Conservation (phyloP, 176 grass and related monocot genomes). For the Avena eriantha region DNA sequence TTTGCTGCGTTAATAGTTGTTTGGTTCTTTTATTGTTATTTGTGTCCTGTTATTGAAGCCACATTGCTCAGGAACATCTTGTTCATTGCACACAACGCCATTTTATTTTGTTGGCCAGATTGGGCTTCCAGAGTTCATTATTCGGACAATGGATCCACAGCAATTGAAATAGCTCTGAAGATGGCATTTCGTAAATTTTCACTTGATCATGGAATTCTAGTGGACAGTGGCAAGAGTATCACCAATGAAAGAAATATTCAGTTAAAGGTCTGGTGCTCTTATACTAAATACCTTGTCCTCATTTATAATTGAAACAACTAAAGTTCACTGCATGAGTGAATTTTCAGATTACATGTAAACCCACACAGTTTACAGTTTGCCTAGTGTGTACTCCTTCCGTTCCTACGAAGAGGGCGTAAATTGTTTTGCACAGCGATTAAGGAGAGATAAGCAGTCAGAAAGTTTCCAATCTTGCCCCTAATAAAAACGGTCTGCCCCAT, state of each 20-base stretch:
- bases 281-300: constrained; percentile 9
- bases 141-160: constrained; percentile 96
- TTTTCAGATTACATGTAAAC: not conserved
- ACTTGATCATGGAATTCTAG: constrained; percentile 60
- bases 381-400: not conserved
- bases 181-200: constrained; percentile 97
- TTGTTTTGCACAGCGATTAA: no score
- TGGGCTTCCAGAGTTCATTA: constrained; percentile 96
- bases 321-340: not conserved
- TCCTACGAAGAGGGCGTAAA: no score
- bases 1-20: constrained; percentile 3
- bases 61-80: constrained; percentile 14
- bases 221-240: constrained; percentile 43
- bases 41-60: not conserved
- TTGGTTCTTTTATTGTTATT: constrained; percentile 2
- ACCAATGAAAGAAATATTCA: constrained; percentile 45
- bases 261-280: constrained; percentile 57
- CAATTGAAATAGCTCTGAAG: constrained; percentile 99
- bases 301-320: constrained; percentile 1
- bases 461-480: no score
- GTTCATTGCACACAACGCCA: constrained; percentile 25
- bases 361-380: not conserved
- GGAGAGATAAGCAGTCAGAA: no score
- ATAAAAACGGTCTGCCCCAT: no score
- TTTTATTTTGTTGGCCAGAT: constrained; percentile 51